Base-by-base conservation (phyloP, 371 early-diverging fungal genomes). In the Mucor lusitanicus region DNA sequence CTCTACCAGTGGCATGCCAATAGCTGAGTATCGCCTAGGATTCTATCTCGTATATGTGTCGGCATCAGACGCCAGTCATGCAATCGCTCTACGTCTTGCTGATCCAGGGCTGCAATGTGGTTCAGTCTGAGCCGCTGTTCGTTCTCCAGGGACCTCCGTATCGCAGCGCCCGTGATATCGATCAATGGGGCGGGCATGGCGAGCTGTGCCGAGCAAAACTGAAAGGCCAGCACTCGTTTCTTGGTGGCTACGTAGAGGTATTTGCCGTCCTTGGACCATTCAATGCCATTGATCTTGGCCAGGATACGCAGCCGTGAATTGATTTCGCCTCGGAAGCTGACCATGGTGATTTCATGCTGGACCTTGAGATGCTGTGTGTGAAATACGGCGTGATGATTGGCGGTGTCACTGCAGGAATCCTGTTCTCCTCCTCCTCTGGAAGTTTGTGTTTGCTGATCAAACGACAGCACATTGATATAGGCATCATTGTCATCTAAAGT, bases 271-370 rank as follows among this genome's bases (percentile, higher is more conserved):
- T 71, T 69, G 3, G 85, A 83, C 87, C 87, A 87, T 3, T 82
- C 80, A 17, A 85, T 72, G 3, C 87, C 87, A 50, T 85, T 86
- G 60, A 87, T 82, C 19, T 77, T 79, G 19, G 85, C 86, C n/a
- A 85, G 60, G 17, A 87, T 87, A 1, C 87, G 76, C 11, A 87
- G 64, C 9, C 77, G 67, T n/a, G 66, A 68, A 40, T 87, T 72
- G 12, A 67, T 65, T 58, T 87, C 84, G 5, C 87, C 87, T 30
- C 86, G 71, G 63, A 85, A 87, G 3, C 86, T 80, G 4, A 85
- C 71, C 86, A 87, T 82, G 50, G 85, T 74, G 40, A 87, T 81
- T 66, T 87, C 87, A 27, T 87, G 87, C 4, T 71, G 67, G 2
- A 73, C 62, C 23, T 57, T 8, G 11, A 72, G 46, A 59, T 73